phyloP scores from a whole-genome alignment of 2,329 filamentous ascomycete genomes.

The Cercospora sp. region DNA sequence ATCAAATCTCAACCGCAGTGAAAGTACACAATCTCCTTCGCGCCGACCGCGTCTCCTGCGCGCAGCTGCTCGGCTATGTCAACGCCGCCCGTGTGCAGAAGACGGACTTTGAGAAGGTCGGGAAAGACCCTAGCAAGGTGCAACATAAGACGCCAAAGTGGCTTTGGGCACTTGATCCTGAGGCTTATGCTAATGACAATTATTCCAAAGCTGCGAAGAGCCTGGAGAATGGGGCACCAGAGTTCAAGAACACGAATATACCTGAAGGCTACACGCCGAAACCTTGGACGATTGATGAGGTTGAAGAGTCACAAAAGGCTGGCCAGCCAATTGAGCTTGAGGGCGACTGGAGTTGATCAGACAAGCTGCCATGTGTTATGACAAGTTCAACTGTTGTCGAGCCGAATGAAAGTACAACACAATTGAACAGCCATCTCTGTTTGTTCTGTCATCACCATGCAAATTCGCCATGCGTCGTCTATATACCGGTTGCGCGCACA shows the following conservation, averaged over 20 bases:
- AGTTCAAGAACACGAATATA: conserved; percentile 30
- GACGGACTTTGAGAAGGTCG: conserved; percentile 22
- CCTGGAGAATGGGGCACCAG: conserved; percentile 12
- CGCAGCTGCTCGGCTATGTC: conserved; percentile 30
- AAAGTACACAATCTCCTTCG: conserved; percentile 40
- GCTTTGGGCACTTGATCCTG: conserved; percentile 27
- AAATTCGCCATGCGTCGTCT: neutral
- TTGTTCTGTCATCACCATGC: neutral
- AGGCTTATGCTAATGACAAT: conserved; percentile 27
- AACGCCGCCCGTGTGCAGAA: conserved; percentile 31
- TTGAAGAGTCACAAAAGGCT: conserved; percentile 25
- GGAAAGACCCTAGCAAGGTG: conserved; percentile 24
- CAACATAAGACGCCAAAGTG: conserved; percentile 25
- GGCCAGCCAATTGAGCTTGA: conserved; percentile 23
- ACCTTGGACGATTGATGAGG: conserved; percentile 26
- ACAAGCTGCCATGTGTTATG: neutral
- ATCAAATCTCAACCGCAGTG: conserved; percentile 38
- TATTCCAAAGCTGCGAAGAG: conserved; percentile 23
- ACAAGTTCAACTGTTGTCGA: neutral
- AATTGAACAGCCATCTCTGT: neutral
- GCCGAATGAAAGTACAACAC: neutral
- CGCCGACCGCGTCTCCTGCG: conserved; percentile 27
- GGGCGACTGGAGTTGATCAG: conserved; percentile 26
- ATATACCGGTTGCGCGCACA: neutral
- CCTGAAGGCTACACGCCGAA: conserved; percentile 20